These are phyloP conservation scores for Solanum virginianum DNA, from an alignment of 257 asterid genomes.

Conservation along the genomic window DNA sequence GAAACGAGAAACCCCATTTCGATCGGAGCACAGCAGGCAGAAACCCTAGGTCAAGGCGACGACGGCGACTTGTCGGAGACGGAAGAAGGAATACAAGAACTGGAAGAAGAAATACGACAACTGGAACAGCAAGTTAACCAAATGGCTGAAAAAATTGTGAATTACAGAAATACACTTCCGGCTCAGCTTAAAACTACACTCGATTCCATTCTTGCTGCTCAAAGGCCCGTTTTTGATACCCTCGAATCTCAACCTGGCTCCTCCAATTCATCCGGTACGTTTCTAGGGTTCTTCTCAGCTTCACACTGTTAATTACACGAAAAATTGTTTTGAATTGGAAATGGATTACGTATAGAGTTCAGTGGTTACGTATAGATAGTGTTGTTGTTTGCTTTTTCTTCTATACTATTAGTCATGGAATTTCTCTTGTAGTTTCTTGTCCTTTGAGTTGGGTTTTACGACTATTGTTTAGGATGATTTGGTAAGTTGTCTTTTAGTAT, in stretches of 20 bases:
- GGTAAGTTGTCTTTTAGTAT: no score
- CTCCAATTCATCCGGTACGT: constrained; percentile 18
- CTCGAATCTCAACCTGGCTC: constrained; percentile 17
- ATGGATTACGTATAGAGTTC: background rate
- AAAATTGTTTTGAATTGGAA: background rate
- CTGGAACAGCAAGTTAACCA: constrained; percentile 35
- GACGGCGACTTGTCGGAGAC: background rate
- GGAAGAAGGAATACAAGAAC: background rate
- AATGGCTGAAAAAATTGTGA: constrained; percentile 37
- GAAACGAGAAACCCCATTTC: background rate
- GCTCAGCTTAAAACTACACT: constrained; percentile 40
- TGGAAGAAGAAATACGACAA: constrained; percentile 9
- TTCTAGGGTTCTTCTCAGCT: background rate
- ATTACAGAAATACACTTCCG: constrained; percentile 41
- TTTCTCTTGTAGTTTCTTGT: no score
- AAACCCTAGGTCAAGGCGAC: background rate
- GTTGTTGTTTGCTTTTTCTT: no score
- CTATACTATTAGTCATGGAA: no score
- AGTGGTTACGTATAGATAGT: no score
- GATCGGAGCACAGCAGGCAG: background rate
- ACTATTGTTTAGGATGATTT: no score
- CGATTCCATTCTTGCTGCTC: constrained; percentile 40
- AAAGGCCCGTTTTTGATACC: constrained; percentile 21
- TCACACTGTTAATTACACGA: background rate
- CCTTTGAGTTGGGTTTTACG: no score